Evolutionary conservation across 768 basidiomycete genomes (phyloP).

Genomic region (Tylopilus cervinicoccineus): DNA sequence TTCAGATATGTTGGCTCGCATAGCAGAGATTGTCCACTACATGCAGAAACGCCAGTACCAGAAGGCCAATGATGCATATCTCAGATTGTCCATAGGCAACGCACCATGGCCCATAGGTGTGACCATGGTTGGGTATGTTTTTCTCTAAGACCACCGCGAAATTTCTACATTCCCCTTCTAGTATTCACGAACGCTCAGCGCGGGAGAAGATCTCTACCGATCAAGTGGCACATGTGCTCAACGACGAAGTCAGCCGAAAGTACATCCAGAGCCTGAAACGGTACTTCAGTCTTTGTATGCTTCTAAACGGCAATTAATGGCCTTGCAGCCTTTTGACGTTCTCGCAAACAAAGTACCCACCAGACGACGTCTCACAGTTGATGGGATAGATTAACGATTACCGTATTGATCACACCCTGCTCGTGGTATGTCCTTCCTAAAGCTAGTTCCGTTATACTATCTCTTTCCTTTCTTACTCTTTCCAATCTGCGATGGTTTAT

Average conservation of each 20-base stretch:
- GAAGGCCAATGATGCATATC: slow-evolving; percentile 93
- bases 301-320: slow-evolving; percentile 4
- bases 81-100: slow-evolving; percentile 95
- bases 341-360: slow-evolving; percentile 94
- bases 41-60: slow-evolving; percentile 98
- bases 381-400: slow-evolving; percentile 60
- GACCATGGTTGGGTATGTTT: slow-evolving; percentile 92
- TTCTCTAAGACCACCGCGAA: background rate
- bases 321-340: slow-evolving; percentile 80
- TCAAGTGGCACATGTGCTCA: slow-evolving; percentile 96
- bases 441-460: slow-evolving; percentile 9
- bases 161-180: slow-evolving; percentile 22
- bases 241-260: slow-evolving; percentile 98
- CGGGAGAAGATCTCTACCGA: slow-evolving; percentile 97
- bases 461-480: slow-evolving; percentile 33
- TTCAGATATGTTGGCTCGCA: slow-evolving; percentile 76
- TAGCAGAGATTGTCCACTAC: slow-evolving; percentile 91
- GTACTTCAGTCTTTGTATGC: slow-evolving; percentile 37
- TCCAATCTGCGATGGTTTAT: slow-evolving; percentile 27
- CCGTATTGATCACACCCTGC: slow-evolving; percentile 1
- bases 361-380: slow-evolving; percentile 84
- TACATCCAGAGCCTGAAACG: slow-evolving; percentile 97
- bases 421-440: slow-evolving; percentile 7
- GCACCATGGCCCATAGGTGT: slow-evolving; percentile 99
- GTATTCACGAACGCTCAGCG: slow-evolving; percentile 97